Evolutionary conservation across 1,284 basidiomycete genomes (phyloP), one percentile per base, ranked within the genome.

Genomic region (Flammula alnicola): DNA sequence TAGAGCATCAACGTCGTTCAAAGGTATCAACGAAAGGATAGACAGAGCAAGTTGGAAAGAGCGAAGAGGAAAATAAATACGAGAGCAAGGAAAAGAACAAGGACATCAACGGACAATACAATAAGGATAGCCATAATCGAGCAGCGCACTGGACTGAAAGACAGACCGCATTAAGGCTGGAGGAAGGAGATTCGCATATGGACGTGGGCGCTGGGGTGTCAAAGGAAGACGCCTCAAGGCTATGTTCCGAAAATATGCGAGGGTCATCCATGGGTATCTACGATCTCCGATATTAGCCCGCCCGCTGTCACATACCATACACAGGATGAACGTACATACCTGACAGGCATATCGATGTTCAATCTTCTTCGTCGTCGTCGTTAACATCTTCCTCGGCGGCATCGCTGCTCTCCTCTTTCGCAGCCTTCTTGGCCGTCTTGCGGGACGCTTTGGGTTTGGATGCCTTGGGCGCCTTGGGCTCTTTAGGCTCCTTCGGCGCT

Each of bases 401-500:
- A 19, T 46, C 51, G 20, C 32, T 44, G 23, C 49, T 51, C 9
- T 19, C 22, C 14, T 47, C 44, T 42, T 45, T 49, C 47, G 29
- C 44, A 19, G 17, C 42, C 44, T 48, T 41, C 19, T 45, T 50
- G 12, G 35, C 44, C 47, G 49, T 51, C 25, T 55, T 50, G 22
- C 44, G 47, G 22, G 48, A 45, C 5, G 49, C 48, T 16, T 55
- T 50, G 17, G 48, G 50, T 41, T 59, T 60, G 11, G 59, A 44
- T 19, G 44, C 47, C 25, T 51, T 58, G 14, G 58, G 55, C 3
- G 59, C 56, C 33, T 57, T 58, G 10, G 51, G 49, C 27, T 54
- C 60, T 25, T 60, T 59, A 38, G 62, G 55, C 47, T 63, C 63
- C 40, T 64, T 68, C 3, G 60, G 52, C 8, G 57, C 65, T 46